Base-by-base conservation (phyloP, 2,329 filamentous ascomycete species). In the Coniochaeta sp. region DNA sequence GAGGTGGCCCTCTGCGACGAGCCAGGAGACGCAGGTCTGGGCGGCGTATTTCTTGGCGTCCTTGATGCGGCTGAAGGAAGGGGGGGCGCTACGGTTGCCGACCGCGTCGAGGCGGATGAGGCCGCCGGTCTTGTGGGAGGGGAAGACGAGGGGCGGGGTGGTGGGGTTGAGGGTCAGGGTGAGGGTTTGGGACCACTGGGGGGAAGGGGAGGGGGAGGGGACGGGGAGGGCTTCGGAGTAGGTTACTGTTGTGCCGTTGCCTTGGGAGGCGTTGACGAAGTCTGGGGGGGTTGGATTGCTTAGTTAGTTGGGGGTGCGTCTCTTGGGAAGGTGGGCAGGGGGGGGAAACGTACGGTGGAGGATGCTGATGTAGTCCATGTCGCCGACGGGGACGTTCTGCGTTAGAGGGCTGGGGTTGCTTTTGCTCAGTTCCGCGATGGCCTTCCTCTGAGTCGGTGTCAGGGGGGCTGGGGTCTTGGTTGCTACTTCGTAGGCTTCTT, bases 1-100 rank as follows among this genome's bases (percentile, higher is more conserved):
- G 68, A 76, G 73, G 34, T 65, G 62, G 9, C 66, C 65, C 26
- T 69, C 62, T 2, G 43, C 59, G 22, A 68, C 66, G 17, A 82
- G 71, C 71, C 74, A 81, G 8, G 74, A 68, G 24, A 78, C 64
- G 26, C 80, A 80, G 14, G 73, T 75, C 64, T 76, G 77, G 24
- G 82, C 81, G 0, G 82, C 81, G 63, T 79, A 82, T 62, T 78
- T 73, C 68, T 81, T 84, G 26, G 83, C 81, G 38, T 78, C 78
- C 73, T 81, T 84, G 64, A 84, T 84, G 28, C 67, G 72, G 12
- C 68, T 60, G 58, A 83, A 84, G 0, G 66, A 61, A 0, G 76
- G 76, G 34, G 66, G 61, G 2, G 38, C 38, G 38, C 3, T 2
- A 17, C 34, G 34, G 34, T 3, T 6, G 6, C 34, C 34, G 11